Evolutionary conservation across 2,329 filamentous ascomycete genomes (phyloP).

Genomic region (Alternaria infectoria): DNA sequence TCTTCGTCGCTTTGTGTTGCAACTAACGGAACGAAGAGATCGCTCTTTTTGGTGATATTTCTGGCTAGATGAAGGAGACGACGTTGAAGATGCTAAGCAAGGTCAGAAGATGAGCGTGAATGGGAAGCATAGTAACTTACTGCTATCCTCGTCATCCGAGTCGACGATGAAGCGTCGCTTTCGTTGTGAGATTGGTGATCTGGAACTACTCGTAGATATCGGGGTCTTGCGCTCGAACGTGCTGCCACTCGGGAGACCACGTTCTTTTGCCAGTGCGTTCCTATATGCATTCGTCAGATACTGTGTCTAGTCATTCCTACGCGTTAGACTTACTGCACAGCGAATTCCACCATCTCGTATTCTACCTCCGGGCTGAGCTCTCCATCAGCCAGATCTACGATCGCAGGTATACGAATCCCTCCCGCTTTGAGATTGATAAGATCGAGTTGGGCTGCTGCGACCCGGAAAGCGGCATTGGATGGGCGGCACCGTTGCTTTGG

Average conservation of each 20-base stretch:
- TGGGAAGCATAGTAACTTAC: neutral
- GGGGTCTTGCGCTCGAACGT: neutral
- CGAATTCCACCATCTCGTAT: neutral
- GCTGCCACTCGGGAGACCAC: neutral
- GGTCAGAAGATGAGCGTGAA: rapidly evolving
- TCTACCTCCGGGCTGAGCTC: neutral
- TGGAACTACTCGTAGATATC: neutral
- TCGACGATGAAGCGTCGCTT: neutral
- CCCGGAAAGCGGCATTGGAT: neutral
- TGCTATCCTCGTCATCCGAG: neutral
- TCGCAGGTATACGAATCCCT: neutral
- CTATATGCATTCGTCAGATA: neutral
- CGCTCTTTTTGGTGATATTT: neutral
- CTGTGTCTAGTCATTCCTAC: rapidly evolving
- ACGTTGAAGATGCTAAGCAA: neutral
- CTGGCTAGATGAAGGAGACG: neutral
- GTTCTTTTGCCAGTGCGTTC: neutral
- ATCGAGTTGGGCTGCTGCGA: neutral
- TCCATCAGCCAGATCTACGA: neutral
- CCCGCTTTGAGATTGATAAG: neutral
- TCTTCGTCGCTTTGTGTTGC: neutral
- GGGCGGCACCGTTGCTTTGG: neutral
- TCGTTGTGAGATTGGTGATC: too few species aligned
- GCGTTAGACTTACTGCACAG: neutral
- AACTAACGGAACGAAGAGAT: rapidly evolving